phyloP scores from a whole-genome alignment of 495 filamentous ascomycete genomes.

The Xylaria intraflava region DNA sequence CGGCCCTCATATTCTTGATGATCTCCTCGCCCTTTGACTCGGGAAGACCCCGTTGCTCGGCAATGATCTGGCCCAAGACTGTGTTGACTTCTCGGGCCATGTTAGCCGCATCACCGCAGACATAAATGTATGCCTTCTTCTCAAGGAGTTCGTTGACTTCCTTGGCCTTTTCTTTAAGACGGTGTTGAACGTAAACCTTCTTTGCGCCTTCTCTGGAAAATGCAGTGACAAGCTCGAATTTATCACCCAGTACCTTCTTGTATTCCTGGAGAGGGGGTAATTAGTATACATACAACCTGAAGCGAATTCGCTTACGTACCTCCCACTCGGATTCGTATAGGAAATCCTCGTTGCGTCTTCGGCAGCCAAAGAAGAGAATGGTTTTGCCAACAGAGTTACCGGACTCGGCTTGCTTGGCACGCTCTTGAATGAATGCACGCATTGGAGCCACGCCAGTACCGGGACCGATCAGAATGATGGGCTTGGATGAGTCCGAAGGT shows the following conservation, averaged over 20 bases:
- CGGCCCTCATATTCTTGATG: constrained; percentile 88
- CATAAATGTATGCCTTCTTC: constrained; percentile 91
- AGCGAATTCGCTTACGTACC: constrained; percentile 51
- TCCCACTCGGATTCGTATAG: constrained; percentile 89
- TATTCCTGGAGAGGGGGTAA: constrained; percentile 53
- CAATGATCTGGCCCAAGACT: constrained; percentile 74
- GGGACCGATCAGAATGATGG: constrained; percentile 91
- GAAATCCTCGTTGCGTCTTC: constrained; percentile 80
- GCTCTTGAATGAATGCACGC: constrained; percentile 90
- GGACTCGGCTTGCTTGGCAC: constrained; percentile 68
- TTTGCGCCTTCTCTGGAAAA: constrained; percentile 80
- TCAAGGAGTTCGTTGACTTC: constrained; percentile 84
- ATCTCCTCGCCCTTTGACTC: constrained; percentile 87
- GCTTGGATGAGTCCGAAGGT: constrained; percentile 88
- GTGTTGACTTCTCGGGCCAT: constrained; percentile 97
- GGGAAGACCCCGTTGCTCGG: constrained; percentile 70
- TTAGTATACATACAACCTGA: constrained; percentile 9
- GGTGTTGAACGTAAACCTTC: constrained; percentile 98
- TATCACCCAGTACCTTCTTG: constrained; percentile 73
- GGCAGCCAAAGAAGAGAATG: constrained; percentile 90
- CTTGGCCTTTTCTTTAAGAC: constrained; percentile 71
- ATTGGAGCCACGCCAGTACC: constrained; percentile 97
- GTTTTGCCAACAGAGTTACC: constrained; percentile 86
- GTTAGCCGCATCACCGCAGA: constrained; percentile 95
- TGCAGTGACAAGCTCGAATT: constrained; percentile 79